These are phyloP conservation scores for Musa itinerans DNA, from an alignment of 176 grass and related monocot species.

Conservation along the genomic window DNA sequence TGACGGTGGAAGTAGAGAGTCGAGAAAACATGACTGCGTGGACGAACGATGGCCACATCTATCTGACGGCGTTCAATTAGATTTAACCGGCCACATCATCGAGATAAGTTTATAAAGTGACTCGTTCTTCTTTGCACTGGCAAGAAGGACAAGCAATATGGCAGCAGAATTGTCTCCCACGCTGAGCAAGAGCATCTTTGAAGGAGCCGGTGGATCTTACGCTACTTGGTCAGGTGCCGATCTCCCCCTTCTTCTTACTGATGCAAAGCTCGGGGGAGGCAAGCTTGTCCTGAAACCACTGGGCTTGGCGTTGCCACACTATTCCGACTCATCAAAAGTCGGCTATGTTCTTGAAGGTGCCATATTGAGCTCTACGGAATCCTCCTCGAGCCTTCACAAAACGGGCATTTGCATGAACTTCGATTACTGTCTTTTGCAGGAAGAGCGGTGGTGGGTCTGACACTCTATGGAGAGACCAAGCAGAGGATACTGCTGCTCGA, in stretches of 20 bases:
- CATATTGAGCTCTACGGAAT: no score
- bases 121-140: no score
- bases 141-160: not conserved
- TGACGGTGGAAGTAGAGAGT: no score
- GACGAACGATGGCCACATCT: no score
- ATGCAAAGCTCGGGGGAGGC: not conserved
- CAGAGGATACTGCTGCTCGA: not conserved
- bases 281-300: slow-evolving; percentile 21
- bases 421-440: not conserved
- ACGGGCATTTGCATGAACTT: no score
- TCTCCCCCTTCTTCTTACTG: not conserved
- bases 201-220: slow-evolving; percentile 6
- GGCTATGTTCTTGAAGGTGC: slow-evolving; percentile 21
- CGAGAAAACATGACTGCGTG: no score
- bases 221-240: not conserved
- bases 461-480: not conserved
- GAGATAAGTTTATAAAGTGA: no score
- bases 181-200: not conserved
- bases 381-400: not conserved
- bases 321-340: slow-evolving; percentile 25
- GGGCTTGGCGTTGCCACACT: slow-evolving; percentile 23
- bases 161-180: slow-evolving; percentile 8
- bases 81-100: no score
- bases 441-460: not conserved
- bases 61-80: no score